Percentiles rank a stretch among this genome's conserved stretches.
Evolutionary conservation across 2,329 filamentous ascomycete species (phyloP).

Genomic region (Grosmannia huntii): DNA sequence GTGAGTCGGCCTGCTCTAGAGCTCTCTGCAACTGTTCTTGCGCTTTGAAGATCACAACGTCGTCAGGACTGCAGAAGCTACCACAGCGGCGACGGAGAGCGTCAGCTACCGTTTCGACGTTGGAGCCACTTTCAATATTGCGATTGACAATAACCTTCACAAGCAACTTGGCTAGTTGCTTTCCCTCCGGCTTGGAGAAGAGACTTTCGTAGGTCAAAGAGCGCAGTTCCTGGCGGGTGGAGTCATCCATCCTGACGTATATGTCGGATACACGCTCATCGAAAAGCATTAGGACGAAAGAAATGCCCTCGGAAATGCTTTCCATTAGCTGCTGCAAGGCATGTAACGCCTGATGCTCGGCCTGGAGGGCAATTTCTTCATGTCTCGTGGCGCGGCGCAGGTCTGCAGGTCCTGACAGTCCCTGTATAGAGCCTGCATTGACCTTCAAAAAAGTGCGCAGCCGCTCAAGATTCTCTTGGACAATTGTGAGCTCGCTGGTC

Average conservation of each 20-base stretch:
- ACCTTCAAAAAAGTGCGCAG: constrained; percentile 69
- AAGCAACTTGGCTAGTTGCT: constrained; percentile 81
- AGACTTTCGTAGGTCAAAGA: constrained; percentile 78
- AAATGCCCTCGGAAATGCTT: constrained; percentile 90
- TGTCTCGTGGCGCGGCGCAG: constrained; percentile 71
- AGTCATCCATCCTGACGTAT: constrained; percentile 59
- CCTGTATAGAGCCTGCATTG: constrained; percentile 89
- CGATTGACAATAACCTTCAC: constrained; percentile 97
- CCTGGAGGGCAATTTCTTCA: constrained; percentile 84
- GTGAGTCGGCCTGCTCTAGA: constrained; percentile 61
- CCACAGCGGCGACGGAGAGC: constrained; percentile 85
- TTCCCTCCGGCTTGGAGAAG: constrained; percentile 67
- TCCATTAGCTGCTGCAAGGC: constrained; percentile 75
- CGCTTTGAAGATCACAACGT: constrained; percentile 96
- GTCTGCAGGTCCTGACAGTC: constrained; percentile 80
- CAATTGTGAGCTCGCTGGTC: constrained; percentile 53
- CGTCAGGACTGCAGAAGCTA: constrained; percentile 93
- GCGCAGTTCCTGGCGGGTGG: constrained; percentile 54
- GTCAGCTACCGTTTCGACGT: constrained; percentile 94
- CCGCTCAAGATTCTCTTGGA: constrained; percentile 71
- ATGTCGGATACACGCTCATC: constrained; percentile 90
- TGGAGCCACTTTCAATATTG: constrained; percentile 92
- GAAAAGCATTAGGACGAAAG: constrained; percentile 88
- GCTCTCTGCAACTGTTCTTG: constrained; percentile 89
- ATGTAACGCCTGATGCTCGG: constrained; percentile 85